Percentiles rank a stretch among this genome's conserved stretches.
Conservation (phyloP, 805 yeast species). For the Starmerella bacillaris region DNA sequence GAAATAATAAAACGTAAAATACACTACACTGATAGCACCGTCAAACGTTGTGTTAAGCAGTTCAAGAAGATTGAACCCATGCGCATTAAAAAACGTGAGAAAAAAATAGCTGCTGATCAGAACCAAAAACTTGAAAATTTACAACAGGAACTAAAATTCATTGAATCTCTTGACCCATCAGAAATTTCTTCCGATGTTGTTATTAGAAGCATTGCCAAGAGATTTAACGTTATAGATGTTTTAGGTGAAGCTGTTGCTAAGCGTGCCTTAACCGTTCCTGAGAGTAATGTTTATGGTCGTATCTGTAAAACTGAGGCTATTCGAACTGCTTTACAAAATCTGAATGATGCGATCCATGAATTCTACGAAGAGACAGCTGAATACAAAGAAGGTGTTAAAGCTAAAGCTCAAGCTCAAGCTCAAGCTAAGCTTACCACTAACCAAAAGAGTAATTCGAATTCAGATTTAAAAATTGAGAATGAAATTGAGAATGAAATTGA, state of each 20-base stretch:
- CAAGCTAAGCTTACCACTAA: constrained; percentile 2
- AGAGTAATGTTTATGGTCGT: constrained; percentile 24
- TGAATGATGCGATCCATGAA: constrained; percentile 4
- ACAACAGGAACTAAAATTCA: constrained; percentile 8
- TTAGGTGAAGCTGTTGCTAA: constrained; percentile 5
- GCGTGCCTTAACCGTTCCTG: constrained; percentile 15
- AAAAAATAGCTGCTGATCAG: neutral
- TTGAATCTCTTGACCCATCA: constrained; percentile 9
- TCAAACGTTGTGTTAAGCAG: constrained; percentile 21
- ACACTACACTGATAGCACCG: constrained; percentile 17
- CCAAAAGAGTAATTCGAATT: neutral
- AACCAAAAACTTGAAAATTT: constrained; percentile 6
- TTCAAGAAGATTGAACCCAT: constrained; percentile 21
- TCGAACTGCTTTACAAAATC: constrained; percentile 6
- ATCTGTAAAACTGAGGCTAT: constrained; percentile 22
- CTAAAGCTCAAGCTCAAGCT: constrained; percentile 2
- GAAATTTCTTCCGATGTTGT: constrained; percentile 11
- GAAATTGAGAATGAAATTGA: neutral
- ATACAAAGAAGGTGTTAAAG: too few species aligned
- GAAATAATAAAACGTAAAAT: constrained; percentile 21
- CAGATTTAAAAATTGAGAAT: too few species aligned
- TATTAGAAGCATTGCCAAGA: constrained; percentile 6
- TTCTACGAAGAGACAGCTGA: constrained; percentile 4
- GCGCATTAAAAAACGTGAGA: constrained; percentile 20
- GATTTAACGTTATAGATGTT: constrained; percentile 3